Percentiles rank a stretch among this genome's conserved stretches.
phyloP scores from a whole-genome alignment of 2,329 filamentous ascomycete genomes.

The Westerdykella aurantiaca region DNA sequence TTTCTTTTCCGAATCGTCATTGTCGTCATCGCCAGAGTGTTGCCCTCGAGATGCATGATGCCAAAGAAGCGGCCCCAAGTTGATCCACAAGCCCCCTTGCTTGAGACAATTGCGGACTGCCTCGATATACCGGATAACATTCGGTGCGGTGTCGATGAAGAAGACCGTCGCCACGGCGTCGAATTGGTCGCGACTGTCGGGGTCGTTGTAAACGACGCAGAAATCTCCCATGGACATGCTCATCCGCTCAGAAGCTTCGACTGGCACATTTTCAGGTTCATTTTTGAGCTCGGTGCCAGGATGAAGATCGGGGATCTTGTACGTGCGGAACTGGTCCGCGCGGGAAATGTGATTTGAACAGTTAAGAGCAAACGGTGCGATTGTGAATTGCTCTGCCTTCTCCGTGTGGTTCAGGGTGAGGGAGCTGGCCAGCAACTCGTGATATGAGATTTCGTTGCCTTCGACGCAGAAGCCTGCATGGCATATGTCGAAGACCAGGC shows the following conservation, averaged over 20 bases:
- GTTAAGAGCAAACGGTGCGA: constrained; percentile 80
- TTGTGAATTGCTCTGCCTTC: constrained; percentile 56
- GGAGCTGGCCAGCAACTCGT: constrained; percentile 82
- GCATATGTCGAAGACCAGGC: constrained; percentile 84
- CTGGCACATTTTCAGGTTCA: constrained; percentile 4
- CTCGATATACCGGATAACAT: constrained; percentile 83
- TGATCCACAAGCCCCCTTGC: constrained; percentile 75
- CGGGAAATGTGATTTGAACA: constrained; percentile 81
- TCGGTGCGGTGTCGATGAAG: constrained; percentile 95
- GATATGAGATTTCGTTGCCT: constrained; percentile 93
- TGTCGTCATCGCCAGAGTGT: constrained; percentile 2
- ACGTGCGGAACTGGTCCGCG: constrained; percentile 66
- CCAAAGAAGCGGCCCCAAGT: constrained; percentile 88
- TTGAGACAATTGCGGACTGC: constrained; percentile 73
- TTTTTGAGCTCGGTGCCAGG: constrained; percentile 36
- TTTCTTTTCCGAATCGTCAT: constrained; percentile 20
- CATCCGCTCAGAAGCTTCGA: constrained; percentile 60
- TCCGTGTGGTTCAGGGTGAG: constrained; percentile 66
- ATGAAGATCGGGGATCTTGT: constrained; percentile 70
- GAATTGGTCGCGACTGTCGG: constrained; percentile 57
- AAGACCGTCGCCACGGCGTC: constrained; percentile 87
- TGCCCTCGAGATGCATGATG: constrained; percentile 78
- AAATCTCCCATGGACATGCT: constrained; percentile 93
- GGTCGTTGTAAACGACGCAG: constrained; percentile 70
- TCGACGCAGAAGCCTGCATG: constrained; percentile 66